Percentiles rank a stretch among this genome's conserved stretches.
Conservation (phyloP, 306 rosid genomes). For the Corylus americana region DNA sequence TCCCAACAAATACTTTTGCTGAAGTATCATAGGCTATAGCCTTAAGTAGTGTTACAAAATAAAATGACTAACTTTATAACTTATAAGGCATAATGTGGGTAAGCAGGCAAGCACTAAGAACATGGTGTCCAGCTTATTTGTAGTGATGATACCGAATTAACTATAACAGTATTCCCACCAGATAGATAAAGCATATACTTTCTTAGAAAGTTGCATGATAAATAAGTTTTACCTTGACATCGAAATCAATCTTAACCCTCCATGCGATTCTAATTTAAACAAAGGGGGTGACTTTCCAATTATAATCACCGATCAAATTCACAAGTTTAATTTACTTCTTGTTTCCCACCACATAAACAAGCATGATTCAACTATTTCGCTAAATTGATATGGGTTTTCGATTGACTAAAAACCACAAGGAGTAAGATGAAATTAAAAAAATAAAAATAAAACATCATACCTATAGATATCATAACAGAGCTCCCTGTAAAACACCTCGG, state of each 20-base stretch:
- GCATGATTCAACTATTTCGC: not conserved
- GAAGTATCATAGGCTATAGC: not conserved
- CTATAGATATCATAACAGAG: constrained; percentile 75
- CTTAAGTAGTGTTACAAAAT: not conserved
- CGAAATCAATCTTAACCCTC: not conserved
- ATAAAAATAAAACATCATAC: constrained; percentile 23
- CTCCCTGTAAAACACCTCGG: constrained; percentile 66
- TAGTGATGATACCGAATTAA: not conserved
- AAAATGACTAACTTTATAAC: not conserved
- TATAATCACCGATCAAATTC: not conserved
- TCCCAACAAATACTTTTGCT: not conserved
- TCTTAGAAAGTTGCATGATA: not conserved
- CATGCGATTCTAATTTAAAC: not conserved
- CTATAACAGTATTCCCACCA: not conserved
- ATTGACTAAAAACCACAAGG: not conserved
- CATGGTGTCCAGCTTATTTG: not conserved
- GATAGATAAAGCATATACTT: not conserved
- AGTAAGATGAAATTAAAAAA: not conserved
- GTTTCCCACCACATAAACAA: not conserved
- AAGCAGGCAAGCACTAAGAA: not conserved
- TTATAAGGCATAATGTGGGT: not conserved
- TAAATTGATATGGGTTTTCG: not conserved
- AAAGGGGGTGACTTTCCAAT: not conserved
- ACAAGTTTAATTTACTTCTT: not conserved
- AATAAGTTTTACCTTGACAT: not conserved